Percentiles rank a stretch among this genome's conserved stretches.
Evolutionary conservation across 176 grass and related monocot genomes (phyloP).

Genomic region (Rhynchospora pubera): DNA sequence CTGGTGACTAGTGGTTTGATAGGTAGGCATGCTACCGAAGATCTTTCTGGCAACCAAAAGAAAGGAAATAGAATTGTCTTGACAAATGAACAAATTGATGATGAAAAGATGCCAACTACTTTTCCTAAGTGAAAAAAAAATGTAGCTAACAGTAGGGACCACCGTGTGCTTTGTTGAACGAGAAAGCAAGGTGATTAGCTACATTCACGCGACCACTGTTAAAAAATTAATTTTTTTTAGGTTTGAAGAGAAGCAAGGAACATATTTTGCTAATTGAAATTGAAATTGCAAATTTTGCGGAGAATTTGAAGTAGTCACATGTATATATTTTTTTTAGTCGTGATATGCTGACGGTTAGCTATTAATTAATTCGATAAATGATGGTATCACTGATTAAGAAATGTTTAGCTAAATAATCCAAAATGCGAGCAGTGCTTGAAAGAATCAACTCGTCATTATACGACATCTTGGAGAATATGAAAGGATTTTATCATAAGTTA

Average conservation of each 20-base stretch:
- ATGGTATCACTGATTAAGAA: neutral
- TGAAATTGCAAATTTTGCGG: neutral
- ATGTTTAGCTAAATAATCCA: neutral
- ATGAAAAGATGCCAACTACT: neutral
- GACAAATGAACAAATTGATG: neutral
- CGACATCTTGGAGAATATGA: neutral
- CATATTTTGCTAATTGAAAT: neutral
- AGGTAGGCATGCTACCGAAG: slow-evolving; percentile 1
- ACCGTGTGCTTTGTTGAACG: neutral
- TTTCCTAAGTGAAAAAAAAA: neutral
- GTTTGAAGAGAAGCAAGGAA: neutral
- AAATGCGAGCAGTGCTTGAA: neutral
- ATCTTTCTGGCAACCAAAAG: neutral
- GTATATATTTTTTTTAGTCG: neutral
- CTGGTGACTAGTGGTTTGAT: neutral
- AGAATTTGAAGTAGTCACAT: neutral
- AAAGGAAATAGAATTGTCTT: neutral
- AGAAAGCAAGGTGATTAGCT: neutral
- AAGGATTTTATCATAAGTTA: neutral
- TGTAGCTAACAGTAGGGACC: neutral
- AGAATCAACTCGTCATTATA: neutral
- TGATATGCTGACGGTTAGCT: neutral
- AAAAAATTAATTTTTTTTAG: neutral
- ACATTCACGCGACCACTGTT: neutral
- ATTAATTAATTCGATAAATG: neutral